These are phyloP conservation scores for Aspergillus bridgeri DNA, from an alignment of 495 filamentous ascomycete genomes.

Conservation along the genomic window DNA sequence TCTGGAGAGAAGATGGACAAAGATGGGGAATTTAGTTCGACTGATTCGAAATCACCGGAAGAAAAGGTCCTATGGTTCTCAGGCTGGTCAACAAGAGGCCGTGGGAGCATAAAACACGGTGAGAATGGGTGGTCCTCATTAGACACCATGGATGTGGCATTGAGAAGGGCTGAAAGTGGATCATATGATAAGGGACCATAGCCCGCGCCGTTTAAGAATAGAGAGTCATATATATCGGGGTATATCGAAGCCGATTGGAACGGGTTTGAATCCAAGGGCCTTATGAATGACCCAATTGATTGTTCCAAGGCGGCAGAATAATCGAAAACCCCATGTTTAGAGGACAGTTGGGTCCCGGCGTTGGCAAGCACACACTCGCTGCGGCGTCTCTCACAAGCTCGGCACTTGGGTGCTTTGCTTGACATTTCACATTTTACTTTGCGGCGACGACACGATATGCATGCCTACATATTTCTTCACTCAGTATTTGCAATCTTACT, in stretches of 20 bases:
- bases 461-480: neutral
- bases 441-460: neutral
- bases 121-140: neutral
- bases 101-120: neutral
- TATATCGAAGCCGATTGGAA: neutral
- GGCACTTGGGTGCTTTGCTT: neutral
- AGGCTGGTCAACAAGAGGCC: neutral
- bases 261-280: neutral
- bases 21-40: neutral
- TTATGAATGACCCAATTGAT: neutral
- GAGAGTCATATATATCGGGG: neutral
- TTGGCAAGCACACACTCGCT: neutral
- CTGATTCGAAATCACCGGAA: neutral
- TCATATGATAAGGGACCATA: neutral
- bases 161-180: neutral
- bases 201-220: neutral
- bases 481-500: neutral
- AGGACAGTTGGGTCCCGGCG: neutral
- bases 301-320: neutral
- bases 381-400: neutral
- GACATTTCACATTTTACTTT: conserved; percentile 2
- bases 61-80: neutral
- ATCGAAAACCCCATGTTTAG: neutral
- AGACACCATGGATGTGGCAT: neutral
- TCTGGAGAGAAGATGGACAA: neutral